phyloP scores from a whole-genome alignment of 1,284 basidiomycete species.

The Trametes polyzona region DNA sequence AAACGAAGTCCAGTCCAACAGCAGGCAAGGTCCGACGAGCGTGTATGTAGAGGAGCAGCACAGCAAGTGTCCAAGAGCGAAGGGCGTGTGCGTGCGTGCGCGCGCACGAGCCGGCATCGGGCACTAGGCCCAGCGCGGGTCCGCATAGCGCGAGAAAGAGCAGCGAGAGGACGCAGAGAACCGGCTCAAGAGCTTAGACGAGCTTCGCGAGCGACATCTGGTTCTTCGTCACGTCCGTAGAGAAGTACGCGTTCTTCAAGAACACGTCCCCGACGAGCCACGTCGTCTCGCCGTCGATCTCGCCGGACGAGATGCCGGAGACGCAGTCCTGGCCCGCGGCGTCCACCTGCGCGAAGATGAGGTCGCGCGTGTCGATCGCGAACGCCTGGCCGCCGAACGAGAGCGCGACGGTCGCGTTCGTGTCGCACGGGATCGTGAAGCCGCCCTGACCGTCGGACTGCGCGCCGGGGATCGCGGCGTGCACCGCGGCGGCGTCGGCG shows the following conservation, averaged over 20 bases:
- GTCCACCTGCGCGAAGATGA: constrained; percentile 72
- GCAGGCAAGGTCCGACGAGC: constrained; percentile 7
- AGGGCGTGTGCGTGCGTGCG: constrained; percentile 1
- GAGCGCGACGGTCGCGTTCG: constrained; percentile 64
- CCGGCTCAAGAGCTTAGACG: constrained; percentile 22
- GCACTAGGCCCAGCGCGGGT: too few species aligned
- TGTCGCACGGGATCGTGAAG: constrained; percentile 82
- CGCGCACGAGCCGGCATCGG: neutral
- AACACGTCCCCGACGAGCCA: constrained; percentile 81
- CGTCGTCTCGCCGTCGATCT: constrained; percentile 62
- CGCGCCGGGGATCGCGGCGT: constrained; percentile 66
- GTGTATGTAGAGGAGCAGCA: constrained; percentile 1
- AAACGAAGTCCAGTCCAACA: constrained; percentile 10
- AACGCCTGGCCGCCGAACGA: constrained; percentile 69
- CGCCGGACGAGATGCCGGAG: constrained; percentile 73
- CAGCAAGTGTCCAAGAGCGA: neutral
- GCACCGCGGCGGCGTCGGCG: constrained; percentile 61
- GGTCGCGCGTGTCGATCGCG: constrained; percentile 68
- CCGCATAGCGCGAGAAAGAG: too few species aligned
- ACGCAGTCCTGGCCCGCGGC: constrained; percentile 72
- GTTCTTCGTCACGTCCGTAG: constrained; percentile 71
- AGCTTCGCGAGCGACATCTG: constrained; percentile 66
- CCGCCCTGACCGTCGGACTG: constrained; percentile 62
- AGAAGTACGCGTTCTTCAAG: constrained; percentile 82
- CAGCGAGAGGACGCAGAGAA: neutral